These are phyloP conservation scores for Thalassiosira profunda DNA, from an alignment of 108 stramenopile species.

Conservation along the genomic window DNA sequence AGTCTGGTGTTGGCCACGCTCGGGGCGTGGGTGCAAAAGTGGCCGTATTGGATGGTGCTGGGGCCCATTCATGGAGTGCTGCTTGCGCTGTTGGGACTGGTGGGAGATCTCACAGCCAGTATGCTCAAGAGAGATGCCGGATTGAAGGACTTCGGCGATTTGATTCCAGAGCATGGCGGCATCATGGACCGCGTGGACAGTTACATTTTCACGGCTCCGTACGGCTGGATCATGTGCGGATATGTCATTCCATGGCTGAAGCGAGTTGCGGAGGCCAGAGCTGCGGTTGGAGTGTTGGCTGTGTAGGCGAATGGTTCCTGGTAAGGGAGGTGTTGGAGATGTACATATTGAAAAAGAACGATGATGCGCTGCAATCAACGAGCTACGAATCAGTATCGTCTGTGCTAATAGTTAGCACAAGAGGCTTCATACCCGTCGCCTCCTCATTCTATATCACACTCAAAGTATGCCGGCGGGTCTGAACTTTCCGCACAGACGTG, in stretches of 20 bases:
- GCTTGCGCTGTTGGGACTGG: constrained; percentile 84
- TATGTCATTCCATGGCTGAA: constrained; percentile 76
- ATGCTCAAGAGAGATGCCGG: constrained; percentile 98
- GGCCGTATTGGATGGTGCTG: constrained; percentile 87
- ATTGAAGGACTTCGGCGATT: constrained; percentile 96
- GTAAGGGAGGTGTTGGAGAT: too few relatives aligned
- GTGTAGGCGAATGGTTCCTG: constrained; percentile 8
- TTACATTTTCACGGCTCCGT: constrained; percentile 96
- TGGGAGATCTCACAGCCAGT: constrained; percentile 96
- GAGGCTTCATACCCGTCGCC: too few relatives aligned
- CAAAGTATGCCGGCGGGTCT: constrained; percentile 50
- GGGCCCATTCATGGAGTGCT: constrained; percentile 89
- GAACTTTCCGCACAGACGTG: constrained; percentile 52
- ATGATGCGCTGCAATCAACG: too few relatives aligned
- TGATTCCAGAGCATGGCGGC: constrained; percentile 98
- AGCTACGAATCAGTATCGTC: too few relatives aligned
- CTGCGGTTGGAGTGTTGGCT: constrained; percentile 16
- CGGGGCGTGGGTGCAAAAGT: constrained; percentile 93
- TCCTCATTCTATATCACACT: too few relatives aligned
- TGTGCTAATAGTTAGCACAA: too few relatives aligned
- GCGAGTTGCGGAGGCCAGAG: constrained; percentile 31
- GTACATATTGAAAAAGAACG: too few relatives aligned
- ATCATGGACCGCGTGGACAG: constrained; percentile 97
- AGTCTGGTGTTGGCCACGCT: constrained; percentile 67
- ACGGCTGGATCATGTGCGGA: constrained; percentile 77